Evolutionary conservation across 345 rosid species (phyloP).

Genomic region (Euphorbia lathyris): DNA sequence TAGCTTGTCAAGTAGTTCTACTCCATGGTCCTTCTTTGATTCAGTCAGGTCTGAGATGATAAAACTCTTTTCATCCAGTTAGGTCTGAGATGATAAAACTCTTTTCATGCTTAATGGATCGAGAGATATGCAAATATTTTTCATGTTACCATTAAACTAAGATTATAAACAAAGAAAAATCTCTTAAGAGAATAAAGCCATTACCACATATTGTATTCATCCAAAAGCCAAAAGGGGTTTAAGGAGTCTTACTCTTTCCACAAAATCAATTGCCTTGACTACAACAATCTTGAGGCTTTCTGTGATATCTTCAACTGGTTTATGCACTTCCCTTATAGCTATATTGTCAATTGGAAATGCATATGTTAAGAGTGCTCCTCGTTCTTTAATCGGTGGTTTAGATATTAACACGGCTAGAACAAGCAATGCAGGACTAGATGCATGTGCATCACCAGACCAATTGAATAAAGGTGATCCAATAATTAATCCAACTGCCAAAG

Average conservation of each 20-base stretch:
- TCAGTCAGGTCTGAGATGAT: slow-evolving; percentile 77
- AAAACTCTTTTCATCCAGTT: too few relatives aligned
- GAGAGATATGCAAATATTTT: slow-evolving; percentile 35
- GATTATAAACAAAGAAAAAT: background rate
- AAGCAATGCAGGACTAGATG: slow-evolving; percentile 53
- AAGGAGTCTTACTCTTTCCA: slow-evolving; percentile 62
- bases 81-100: too few relatives aligned
- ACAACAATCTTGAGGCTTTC: slow-evolving; percentile 90
- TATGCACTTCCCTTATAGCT: slow-evolving; percentile 91
- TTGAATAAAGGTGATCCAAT: slow-evolving; percentile 52
- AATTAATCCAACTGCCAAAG: slow-evolving; percentile 64
- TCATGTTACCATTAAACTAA: slow-evolving; percentile 3
- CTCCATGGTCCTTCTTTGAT: slow-evolving; percentile 80
- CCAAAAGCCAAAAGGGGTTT: background rate
- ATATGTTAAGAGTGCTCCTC: slow-evolving; percentile 69
- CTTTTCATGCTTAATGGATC: slow-evolving; percentile 71
- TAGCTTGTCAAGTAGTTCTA: slow-evolving; percentile 68
- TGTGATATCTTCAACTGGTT: slow-evolving; percentile 91
- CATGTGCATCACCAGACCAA: slow-evolving; percentile 43
- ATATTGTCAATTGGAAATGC: slow-evolving; percentile 88
- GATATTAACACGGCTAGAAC: slow-evolving; percentile 84
- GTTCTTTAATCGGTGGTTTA: slow-evolving; percentile 96
- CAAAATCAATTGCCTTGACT: slow-evolving; percentile 83
- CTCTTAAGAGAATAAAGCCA: background rate
- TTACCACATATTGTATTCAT: background rate